phyloP scores from a whole-genome alignment of 1,139 yeast genomes.

The Sugiyamaella japonica region DNA sequence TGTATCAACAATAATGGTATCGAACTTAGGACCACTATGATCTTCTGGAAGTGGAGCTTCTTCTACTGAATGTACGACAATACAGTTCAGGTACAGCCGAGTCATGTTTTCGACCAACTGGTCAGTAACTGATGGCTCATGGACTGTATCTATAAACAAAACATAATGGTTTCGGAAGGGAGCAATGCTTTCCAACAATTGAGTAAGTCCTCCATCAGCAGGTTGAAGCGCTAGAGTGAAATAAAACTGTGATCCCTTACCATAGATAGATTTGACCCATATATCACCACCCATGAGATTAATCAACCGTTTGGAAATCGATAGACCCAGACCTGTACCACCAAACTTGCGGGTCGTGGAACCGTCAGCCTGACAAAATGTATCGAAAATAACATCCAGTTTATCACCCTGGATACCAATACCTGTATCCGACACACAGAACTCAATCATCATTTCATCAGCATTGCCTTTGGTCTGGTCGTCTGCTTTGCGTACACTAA shows the following conservation, averaged over 20 bases:
- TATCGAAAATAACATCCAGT: conserved; percentile 78
- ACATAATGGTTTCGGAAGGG: conserved; percentile 74
- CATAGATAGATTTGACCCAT: conserved; percentile 81
- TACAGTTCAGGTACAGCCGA: conserved; percentile 44
- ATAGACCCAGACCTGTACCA: conserved; percentile 85
- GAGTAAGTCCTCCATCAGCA: conserved; percentile 61
- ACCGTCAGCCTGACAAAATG: conserved; percentile 91
- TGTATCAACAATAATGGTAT: conserved; percentile 78
- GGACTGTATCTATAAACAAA: conserved; percentile 67
- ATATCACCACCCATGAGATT: conserved; percentile 88
- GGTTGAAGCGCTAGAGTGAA: conserved; percentile 79
- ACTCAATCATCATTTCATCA: conserved; percentile 68
- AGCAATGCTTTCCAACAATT: conserved; percentile 66
- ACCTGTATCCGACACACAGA: conserved; percentile 87
- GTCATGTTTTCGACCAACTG: conserved; percentile 55
- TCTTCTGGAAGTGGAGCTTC: conserved; percentile 45
- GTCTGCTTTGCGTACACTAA: conserved; percentile 45
- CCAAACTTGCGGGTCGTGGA: conserved; percentile 90
- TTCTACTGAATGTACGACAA: conserved; percentile 45
- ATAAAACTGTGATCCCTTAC: conserved; percentile 79
- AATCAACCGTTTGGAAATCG: conserved; percentile 81
- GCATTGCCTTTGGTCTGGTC: conserved; percentile 43
- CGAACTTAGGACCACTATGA: conserved; percentile 53
- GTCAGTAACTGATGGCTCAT: conserved; percentile 51
- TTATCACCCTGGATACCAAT: conserved; percentile 85